Evolutionary conservation across 805 yeast species (phyloP).

Genomic region (Starmerella kuoi): DNA sequence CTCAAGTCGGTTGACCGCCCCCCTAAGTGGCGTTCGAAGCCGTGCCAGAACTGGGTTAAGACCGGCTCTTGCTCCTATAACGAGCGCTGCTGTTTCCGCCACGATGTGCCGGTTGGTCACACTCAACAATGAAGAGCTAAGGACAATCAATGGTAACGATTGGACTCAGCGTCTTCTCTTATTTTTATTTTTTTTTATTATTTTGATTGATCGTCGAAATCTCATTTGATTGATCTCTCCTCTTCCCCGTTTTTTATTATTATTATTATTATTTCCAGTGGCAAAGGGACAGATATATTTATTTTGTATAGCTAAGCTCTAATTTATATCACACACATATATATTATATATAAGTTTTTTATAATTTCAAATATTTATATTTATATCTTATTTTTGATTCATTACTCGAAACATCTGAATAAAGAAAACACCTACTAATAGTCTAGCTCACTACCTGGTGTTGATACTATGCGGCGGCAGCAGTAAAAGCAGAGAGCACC

Average conservation of each 20-base stretch:
- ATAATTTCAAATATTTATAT: too few species aligned
- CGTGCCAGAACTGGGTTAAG: constrained; percentile 78
- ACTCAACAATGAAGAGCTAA: constrained; percentile 3
- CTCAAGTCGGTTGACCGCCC: constrained; percentile 60
- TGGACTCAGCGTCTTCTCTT: not conserved
- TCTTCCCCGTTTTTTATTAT: too few species aligned
- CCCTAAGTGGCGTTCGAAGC: constrained; percentile 79
- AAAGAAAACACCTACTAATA: too few species aligned
- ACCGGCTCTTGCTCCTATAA: constrained; percentile 80
- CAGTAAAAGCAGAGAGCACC: not conserved
- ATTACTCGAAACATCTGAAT: too few species aligned
- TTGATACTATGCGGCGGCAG: not conserved
- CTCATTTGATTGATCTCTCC: not conserved
- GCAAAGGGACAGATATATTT: constrained; percentile 1
- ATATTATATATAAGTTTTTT: not conserved
- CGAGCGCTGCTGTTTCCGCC: constrained; percentile 83
- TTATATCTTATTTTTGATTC: too few species aligned
- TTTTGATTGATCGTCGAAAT: not conserved
- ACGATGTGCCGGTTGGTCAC: constrained; percentile 30
- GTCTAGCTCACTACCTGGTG: too few species aligned
- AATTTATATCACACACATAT: constrained; percentile 2
- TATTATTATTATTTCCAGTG: constrained; percentile 3
- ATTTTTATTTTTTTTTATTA: not conserved
- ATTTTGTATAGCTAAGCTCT: constrained; percentile 7
- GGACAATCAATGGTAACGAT: not conserved